A percentile compares a stretch with the other conserved stretches of the same genome.
These are phyloP conservation scores for Boletus bicolor DNA, from an alignment of 768 basidiomycete genomes.

Conservation along the genomic window DNA sequence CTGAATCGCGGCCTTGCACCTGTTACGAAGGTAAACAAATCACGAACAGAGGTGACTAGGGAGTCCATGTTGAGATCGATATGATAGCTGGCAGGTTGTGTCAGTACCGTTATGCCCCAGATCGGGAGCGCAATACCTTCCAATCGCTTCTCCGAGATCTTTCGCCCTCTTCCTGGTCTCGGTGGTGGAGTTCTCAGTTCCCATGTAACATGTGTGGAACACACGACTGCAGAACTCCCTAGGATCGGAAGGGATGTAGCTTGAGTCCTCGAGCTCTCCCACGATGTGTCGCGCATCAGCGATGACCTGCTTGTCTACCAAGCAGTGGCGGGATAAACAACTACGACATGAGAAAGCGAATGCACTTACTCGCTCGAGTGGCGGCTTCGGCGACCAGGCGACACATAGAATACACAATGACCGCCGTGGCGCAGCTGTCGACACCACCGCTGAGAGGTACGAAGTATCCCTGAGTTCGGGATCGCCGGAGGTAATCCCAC, in stretches of 20 bases:
- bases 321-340: not conserved
- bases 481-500: slow-evolving; percentile 98
- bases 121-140: slow-evolving; percentile 53
- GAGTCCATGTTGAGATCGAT: slow-evolving; percentile 95
- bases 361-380: slow-evolving; percentile 57
- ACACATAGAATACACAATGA: slow-evolving; percentile 97
- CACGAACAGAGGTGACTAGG: slow-evolving; percentile 78
- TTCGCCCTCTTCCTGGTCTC: slow-evolving; percentile 89
- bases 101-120: not conserved
- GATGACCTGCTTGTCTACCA: slow-evolving; percentile 78
- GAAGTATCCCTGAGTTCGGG: slow-evolving; percentile 92
- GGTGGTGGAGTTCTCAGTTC: slow-evolving; percentile 88
- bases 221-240: slow-evolving; percentile 82
- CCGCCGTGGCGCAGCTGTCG: slow-evolving; percentile 95
- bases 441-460: slow-evolving; percentile 94
- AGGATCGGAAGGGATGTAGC: slow-evolving; percentile 83
- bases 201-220: slow-evolving; percentile 99
- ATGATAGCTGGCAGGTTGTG: slow-evolving; percentile 65
- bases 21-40: slow-evolving; percentile 82
- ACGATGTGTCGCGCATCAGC: slow-evolving; percentile 85
- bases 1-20: slow-evolving; percentile 70
- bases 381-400: slow-evolving; percentile 83
- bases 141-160: slow-evolving; percentile 82
- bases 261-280: slow-evolving; percentile 78
- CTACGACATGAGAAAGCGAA: not conserved